Conservation (phyloP, 495 filamentous ascomycete species). For the Oleoguttula mirabilis region DNA sequence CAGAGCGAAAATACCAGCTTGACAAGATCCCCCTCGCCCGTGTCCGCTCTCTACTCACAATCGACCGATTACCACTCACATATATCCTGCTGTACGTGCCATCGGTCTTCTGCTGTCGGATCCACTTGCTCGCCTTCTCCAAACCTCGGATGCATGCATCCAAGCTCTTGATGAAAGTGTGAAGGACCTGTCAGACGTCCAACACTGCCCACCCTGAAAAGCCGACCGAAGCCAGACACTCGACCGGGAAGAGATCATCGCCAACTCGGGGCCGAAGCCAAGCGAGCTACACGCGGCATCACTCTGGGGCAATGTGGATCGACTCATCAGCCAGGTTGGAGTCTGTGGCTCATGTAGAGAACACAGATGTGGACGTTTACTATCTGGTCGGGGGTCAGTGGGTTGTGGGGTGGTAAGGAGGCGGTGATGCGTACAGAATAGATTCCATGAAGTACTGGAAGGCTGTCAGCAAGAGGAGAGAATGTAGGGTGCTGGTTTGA, state of each 20-base stretch:
- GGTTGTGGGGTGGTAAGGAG: too few species aligned
- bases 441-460: conserved; percentile 13
- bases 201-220: conserved; percentile 9
- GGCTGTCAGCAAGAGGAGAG: conserved; percentile 2
- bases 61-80: too few species aligned
- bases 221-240: conserved; percentile 11
- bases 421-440: too few species aligned
- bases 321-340: conserved; percentile 17
- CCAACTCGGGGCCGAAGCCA: conserved; percentile 12
- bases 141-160: background rate
- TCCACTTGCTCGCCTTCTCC: conserved; percentile 1
- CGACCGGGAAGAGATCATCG: conserved; percentile 15
- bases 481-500: conserved; percentile 4
- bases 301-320: conserved; percentile 15
- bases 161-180: conserved; percentile 10
- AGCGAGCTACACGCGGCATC: conserved; percentile 12
- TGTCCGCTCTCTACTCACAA: too few species aligned
- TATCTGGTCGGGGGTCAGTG: conserved; percentile 1
- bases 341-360: conserved; percentile 16
- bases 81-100: too few species aligned
- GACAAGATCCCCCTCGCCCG: too few species aligned
- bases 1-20: too few species aligned
- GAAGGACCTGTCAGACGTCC: conserved; percentile 14
- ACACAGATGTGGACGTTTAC: conserved; percentile 17
- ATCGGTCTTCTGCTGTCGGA: background rate